These are phyloP conservation scores for Geotrichum armillariae DNA, from an alignment of 1,139 yeast genomes.

Conservation along the genomic window DNA sequence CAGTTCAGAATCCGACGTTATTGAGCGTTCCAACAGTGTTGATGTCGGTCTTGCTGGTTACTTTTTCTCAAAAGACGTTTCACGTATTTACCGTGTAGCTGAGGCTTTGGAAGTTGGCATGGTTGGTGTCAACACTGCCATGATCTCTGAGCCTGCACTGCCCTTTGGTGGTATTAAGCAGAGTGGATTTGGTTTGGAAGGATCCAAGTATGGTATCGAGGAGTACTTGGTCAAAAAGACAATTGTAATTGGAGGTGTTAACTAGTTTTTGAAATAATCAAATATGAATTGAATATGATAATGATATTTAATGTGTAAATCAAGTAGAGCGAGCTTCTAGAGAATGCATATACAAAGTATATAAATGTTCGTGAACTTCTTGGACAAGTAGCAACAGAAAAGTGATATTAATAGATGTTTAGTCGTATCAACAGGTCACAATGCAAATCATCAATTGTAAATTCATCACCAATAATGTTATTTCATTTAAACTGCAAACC, in stretches of 20 bases:
- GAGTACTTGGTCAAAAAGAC: constrained; percentile 70
- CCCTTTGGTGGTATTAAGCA: constrained; percentile 84
- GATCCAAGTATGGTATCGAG: constrained; percentile 71
- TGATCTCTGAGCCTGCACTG: constrained; percentile 66
- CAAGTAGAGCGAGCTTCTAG: too few relatives aligned
- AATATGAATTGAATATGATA: too few relatives aligned
- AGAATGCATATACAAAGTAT: too few relatives aligned
- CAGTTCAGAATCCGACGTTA: constrained; percentile 64
- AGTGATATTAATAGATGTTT: too few relatives aligned
- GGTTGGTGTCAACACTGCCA: constrained; percentile 77
- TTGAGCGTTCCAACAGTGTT: constrained; percentile 66
- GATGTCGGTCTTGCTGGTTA: constrained; percentile 79
- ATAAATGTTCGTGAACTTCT: too few relatives aligned
- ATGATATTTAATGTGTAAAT: too few relatives aligned
- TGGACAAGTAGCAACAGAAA: too few relatives aligned
- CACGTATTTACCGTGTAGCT: constrained; percentile 62
- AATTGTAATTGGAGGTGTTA: constrained; percentile 39
- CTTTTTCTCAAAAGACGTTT: constrained; percentile 65
- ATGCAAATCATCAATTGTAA: too few relatives aligned
- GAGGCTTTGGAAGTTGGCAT: constrained; percentile 78
- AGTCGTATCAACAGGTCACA: too few relatives aligned
- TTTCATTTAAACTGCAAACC: too few relatives aligned
- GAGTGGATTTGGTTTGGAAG: constrained; percentile 83
- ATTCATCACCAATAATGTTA: too few relatives aligned
- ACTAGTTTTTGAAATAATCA: constrained; percentile 1